Evolutionary conservation across 2,329 filamentous ascomycete genomes (phyloP).

Genomic region (Trichoderma harzianum): DNA sequence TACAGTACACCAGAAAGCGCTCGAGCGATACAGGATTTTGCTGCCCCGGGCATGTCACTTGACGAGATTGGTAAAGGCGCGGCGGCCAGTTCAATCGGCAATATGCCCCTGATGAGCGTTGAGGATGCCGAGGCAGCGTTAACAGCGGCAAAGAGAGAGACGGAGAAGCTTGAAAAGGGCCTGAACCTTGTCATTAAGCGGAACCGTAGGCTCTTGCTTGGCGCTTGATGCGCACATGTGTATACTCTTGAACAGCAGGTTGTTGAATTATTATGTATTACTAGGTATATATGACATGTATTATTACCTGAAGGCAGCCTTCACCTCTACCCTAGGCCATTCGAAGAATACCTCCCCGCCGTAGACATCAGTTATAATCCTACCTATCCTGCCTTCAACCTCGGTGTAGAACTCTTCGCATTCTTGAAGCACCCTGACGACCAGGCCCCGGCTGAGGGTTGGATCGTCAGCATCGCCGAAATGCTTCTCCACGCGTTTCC

Average conservation of each 20-base stretch:
- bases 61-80: constrained; percentile 32
- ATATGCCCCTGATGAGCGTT: constrained; percentile 56
- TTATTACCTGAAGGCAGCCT: constrained; percentile 50
- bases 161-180: constrained; percentile 60
- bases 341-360: constrained; percentile 63
- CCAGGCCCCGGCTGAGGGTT: constrained; percentile 56
- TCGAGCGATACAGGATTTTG: constrained; percentile 35
- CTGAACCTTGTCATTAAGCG: constrained; percentile 58
- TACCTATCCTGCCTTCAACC: constrained; percentile 58
- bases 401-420: constrained; percentile 62
- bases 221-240: constrained; percentile 19
- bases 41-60: constrained; percentile 27
- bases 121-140: constrained; percentile 61
- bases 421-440: constrained; percentile 55
- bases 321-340: constrained; percentile 63
- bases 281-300: not conserved
- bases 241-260: not conserved
- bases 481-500: constrained; percentile 93
- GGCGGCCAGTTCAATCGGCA: constrained; percentile 32
- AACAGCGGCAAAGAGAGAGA: constrained; percentile 52
- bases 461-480: constrained; percentile 86
- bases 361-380: constrained; percentile 60
- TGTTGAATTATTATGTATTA: not conserved
- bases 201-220: constrained; percentile 53
- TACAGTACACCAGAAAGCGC: constrained; percentile 39